Percentiles rank a stretch among this genome's conserved stretches.
These are phyloP conservation scores for Styphnolobium japonicum DNA, from an alignment of 306 rosid species.

Conservation along the genomic window DNA sequence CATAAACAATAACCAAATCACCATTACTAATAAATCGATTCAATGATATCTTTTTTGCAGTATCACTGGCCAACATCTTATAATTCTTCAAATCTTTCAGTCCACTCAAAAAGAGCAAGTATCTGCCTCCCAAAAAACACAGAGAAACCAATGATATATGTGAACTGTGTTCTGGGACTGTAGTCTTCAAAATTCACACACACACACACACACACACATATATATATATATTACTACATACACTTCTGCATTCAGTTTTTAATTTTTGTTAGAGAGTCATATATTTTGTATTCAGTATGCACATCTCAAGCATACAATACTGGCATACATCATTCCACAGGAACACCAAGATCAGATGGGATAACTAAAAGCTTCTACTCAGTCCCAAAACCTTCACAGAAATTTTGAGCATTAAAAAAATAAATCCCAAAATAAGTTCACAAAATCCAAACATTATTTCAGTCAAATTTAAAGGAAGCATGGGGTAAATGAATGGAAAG, in stretches of 20 bases:
- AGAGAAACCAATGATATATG: background rate
- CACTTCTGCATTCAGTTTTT: background rate
- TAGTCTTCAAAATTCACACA: background rate
- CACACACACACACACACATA: too few relatives aligned
- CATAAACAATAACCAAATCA: constrained; percentile 76
- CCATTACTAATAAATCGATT: constrained; percentile 50
- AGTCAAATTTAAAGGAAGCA: too few relatives aligned
- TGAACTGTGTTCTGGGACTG: background rate
- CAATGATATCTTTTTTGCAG: constrained; percentile 50
- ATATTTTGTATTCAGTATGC: background rate
- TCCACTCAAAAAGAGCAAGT: background rate
- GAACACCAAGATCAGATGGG: background rate
- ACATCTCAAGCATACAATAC: background rate
- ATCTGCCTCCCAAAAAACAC: background rate
- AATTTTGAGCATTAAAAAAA: background rate
- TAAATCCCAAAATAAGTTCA: background rate
- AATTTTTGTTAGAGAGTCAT: background rate
- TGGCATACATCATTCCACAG: background rate
- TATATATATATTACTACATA: too few relatives aligned
- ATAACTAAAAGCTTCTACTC: too few relatives aligned
- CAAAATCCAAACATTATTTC: background rate
- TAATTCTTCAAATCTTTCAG: background rate
- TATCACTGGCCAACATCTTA: constrained; percentile 56
- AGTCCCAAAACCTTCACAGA: too few relatives aligned
- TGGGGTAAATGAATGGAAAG: too few relatives aligned